Percentiles rank a stretch among this genome's conserved stretches.
phyloP scores from a whole-genome alignment of 805 yeast species.

The Dipodascus albidus region DNA sequence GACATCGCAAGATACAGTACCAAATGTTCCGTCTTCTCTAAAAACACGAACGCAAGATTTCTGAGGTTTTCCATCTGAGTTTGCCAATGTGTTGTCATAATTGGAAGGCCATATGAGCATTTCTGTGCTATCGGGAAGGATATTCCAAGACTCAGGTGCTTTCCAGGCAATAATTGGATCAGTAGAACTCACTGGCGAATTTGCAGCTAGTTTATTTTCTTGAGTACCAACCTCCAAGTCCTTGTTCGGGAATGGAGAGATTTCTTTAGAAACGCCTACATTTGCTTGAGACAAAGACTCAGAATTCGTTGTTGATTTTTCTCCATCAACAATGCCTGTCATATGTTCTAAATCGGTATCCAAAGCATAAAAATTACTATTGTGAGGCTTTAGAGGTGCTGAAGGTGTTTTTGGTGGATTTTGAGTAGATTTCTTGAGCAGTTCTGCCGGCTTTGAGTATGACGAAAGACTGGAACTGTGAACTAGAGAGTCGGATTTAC shows the following conservation, averaged over 20 bases:
- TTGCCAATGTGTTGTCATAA: conserved; percentile 1
- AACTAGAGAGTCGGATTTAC: background rate
- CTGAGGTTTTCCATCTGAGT: conserved; percentile 8
- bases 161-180: conserved; percentile 12
- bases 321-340: conserved; percentile 34
- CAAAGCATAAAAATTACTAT: conserved; percentile 17
- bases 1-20: conserved; percentile 69
- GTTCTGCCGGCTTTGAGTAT: background rate
- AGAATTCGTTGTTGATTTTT: conserved; percentile 1
- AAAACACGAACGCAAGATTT: conserved; percentile 49
- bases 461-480: background rate
- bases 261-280: conserved; percentile 11
- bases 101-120: conserved; percentile 3
- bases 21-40: conserved; percentile 73
- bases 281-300: background rate
- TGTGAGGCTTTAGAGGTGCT: background rate
- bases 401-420: background rate
- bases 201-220: conserved; percentile 10
- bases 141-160: conserved; percentile 22
- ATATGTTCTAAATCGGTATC: conserved; percentile 40
- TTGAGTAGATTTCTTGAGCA: background rate
- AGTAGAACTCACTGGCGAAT: conserved; percentile 3
- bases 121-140: conserved; percentile 4
- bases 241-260: conserved; percentile 12
- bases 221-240: conserved; percentile 6